phyloP scores from a whole-genome alignment of 805 yeast genomes.

The Ogataea minuta region DNA sequence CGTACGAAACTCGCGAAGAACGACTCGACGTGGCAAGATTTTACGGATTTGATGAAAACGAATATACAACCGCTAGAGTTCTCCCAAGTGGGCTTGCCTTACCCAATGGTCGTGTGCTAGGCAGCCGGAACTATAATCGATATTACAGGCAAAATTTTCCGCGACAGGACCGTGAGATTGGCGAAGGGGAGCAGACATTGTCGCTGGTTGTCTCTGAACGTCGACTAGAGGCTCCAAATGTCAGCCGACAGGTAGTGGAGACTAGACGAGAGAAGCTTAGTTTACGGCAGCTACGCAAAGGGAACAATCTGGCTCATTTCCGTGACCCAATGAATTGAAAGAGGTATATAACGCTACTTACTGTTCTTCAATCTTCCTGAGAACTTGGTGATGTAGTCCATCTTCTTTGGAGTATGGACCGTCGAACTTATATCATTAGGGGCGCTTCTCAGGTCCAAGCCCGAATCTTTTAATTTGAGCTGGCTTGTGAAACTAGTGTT shows the following conservation, averaged over 20 bases:
- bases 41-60: conserved; percentile 60
- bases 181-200: conserved; percentile 64
- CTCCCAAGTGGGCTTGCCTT: conserved; percentile 55
- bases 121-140: conserved; percentile 71
- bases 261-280: conserved; percentile 1
- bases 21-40: conserved; percentile 65
- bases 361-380: conserved; percentile 24
- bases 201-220: conserved; percentile 18
- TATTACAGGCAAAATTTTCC: conserved; percentile 61
- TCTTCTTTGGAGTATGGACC: conserved; percentile 17
- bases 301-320: conserved; percentile 72
- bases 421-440: conserved; percentile 18
- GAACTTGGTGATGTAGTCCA: conserved; percentile 25
- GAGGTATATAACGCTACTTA: conserved; percentile 3
- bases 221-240: not conserved
- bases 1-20: conserved; percentile 80
- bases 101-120: conserved; percentile 75
- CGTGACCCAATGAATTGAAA: conserved; percentile 44
- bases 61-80: conserved; percentile 30
- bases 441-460: conserved; percentile 15
- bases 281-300: conserved; percentile 8
- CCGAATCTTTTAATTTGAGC: conserved; percentile 14
- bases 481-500: conserved; percentile 16
- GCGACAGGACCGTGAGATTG: conserved; percentile 41
- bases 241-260: conserved; percentile 4